phyloP scores from a whole-genome alignment of 2,329 filamentous ascomycete species.

The Trichophyton schoenleinii region DNA sequence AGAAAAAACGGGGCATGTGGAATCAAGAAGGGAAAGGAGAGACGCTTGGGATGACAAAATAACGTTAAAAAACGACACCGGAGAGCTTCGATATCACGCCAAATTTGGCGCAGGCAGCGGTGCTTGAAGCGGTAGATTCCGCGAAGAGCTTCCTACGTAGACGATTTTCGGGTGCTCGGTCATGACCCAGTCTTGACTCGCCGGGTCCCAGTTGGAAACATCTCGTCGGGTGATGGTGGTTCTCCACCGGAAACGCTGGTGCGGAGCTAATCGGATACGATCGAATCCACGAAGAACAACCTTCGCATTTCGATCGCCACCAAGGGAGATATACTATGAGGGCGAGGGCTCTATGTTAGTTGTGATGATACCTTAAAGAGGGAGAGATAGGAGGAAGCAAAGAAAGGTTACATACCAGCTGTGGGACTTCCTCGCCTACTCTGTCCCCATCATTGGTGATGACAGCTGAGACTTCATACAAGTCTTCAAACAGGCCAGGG shows the following conservation, averaged over 20 bases:
- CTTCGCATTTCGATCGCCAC: slow-evolving; percentile 58
- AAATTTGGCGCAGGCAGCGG: slow-evolving; percentile 19
- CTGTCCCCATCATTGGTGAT: slow-evolving; percentile 41
- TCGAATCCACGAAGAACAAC: slow-evolving; percentile 68
- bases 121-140: slow-evolving; percentile 41
- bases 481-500: slow-evolving; percentile 39
- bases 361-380: not conserved
- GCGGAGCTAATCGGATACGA: slow-evolving; percentile 57
- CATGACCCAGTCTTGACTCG: slow-evolving; percentile 71
- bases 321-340: slow-evolving; percentile 57
- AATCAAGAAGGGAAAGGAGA: not conserved
- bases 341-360: not conserved
- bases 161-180: slow-evolving; percentile 45
- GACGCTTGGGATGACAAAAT: not conserved
- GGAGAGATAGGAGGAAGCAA: slow-evolving; percentile 7
- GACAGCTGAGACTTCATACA: slow-evolving; percentile 38
- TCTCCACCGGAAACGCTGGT: slow-evolving; percentile 53
- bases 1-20: not conserved
- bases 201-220: slow-evolving; percentile 73
- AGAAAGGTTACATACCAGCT: slow-evolving; percentile 27
- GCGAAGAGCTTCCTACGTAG: slow-evolving; percentile 47
- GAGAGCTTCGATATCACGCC: not conserved
- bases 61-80: not conserved
- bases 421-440: slow-evolving; percentile 41
- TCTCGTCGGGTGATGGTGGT: slow-evolving; percentile 65